Evolutionary conservation across 1,284 basidiomycete species (phyloP).

Genomic region (Lignosus rhinocerotis): DNA sequence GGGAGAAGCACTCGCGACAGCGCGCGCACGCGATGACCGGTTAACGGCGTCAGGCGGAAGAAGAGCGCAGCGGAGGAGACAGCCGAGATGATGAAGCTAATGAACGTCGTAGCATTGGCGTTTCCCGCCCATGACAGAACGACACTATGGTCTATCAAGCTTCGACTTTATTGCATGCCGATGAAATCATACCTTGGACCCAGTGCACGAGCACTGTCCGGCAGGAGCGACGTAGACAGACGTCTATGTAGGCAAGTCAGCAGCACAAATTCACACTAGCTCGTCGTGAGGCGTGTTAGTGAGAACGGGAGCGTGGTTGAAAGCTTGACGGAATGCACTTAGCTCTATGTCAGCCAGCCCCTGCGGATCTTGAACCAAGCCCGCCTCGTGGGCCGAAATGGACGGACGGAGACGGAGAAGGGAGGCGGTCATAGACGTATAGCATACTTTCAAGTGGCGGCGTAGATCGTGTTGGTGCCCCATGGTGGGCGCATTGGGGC

Average conservation of each 20-base stretch:
- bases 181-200: not conserved
- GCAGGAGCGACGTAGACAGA: not conserved
- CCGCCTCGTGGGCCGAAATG: slow-evolving; percentile 8
- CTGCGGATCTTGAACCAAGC: slow-evolving; percentile 3
- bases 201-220: not conserved
- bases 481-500: slow-evolving; percentile 3
- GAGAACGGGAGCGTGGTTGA: not conserved
- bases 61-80: not conserved
- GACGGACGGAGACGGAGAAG: not conserved
- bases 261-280: slow-evolving; percentile 1
- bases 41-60: not conserved
- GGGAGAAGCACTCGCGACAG: not conserved
- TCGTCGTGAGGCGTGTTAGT: not conserved
- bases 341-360: slow-evolving; percentile 1
- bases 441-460: not conserved
- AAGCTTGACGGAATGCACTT: slow-evolving; percentile 6
- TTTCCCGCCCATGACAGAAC: not conserved
- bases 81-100: not conserved
- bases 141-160: not conserved
- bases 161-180: not conserved
- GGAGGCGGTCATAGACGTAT: not conserved
- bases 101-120: not conserved
- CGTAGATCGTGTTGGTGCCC: slow-evolving; percentile 4
- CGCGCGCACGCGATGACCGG: not conserved
- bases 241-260: not conserved